Percentiles rank a stretch among this genome's conserved stretches.
Evolutionary conservation across 2,329 filamentous ascomycete genomes (phyloP).

Genomic region (Aurifilum marmelostoma): DNA sequence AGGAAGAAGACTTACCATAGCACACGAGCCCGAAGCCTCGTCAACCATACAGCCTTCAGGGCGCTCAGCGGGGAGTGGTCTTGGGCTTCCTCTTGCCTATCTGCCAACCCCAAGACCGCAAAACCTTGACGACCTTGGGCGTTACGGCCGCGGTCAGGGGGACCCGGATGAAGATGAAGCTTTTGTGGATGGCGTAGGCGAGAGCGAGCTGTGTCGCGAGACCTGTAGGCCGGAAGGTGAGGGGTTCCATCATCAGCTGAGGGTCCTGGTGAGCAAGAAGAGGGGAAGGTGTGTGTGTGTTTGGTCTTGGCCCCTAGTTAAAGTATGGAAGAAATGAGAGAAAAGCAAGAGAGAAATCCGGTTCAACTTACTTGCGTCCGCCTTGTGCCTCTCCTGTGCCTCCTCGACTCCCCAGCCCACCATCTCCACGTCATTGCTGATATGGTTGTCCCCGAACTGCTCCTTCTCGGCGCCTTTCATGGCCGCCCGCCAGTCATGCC

Average conservation of each 20-base stretch:
- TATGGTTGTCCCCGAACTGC: conserved; percentile 46
- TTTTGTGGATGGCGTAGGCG: conserved; percentile 97
- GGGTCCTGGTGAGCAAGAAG: too few relatives aligned
- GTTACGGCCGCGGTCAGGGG: conserved; percentile 88
- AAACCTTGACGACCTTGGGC: conserved; percentile 88
- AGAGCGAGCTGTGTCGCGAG: conserved; percentile 82
- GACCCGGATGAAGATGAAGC: conserved; percentile 94
- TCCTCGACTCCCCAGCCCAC: conserved; percentile 65
- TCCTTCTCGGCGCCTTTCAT: conserved; percentile 51
- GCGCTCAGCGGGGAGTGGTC: conserved; percentile 11
- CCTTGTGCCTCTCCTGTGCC: conserved; percentile 62
- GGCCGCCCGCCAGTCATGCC: conserved; percentile 52
- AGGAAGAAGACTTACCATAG: neutral
- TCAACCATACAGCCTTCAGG: neutral
- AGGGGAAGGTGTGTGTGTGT: too few relatives aligned
- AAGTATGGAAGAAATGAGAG: neutral
- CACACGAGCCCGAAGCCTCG: neutral
- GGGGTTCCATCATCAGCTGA: neutral
- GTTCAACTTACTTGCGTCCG: conserved; percentile 72
- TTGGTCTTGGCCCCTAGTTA: too few relatives aligned
- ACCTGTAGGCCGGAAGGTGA: conserved; percentile 52
- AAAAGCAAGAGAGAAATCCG: neutral
- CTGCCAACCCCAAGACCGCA: conserved; percentile 90
- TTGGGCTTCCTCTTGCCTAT: conserved; percentile 71
- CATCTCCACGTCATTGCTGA: conserved; percentile 53